Percentiles rank a stretch among this genome's conserved stretches.
phyloP scores from a whole-genome alignment of 2,329 filamentous ascomycete species.

The Aspergillus oerlinghausenensis region DNA sequence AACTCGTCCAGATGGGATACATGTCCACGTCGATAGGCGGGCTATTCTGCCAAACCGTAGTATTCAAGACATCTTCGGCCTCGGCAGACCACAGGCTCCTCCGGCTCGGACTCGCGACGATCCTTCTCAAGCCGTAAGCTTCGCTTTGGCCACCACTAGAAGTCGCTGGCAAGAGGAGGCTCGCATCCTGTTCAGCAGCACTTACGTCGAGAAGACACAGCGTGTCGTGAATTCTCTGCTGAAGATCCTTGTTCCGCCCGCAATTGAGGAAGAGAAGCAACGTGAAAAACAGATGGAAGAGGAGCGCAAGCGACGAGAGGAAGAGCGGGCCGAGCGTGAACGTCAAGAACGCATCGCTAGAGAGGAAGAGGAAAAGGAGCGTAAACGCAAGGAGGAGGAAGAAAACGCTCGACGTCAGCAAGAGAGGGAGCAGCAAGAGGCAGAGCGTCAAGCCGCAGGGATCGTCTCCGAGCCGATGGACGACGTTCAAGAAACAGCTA shows the following conservation, averaged over 20 bases:
- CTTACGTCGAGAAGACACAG: slow-evolving; percentile 63
- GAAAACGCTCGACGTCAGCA: slow-evolving; percentile 58
- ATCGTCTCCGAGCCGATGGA: slow-evolving; percentile 63
- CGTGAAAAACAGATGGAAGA: slow-evolving; percentile 57
- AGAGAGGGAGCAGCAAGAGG: slow-evolving; percentile 61
- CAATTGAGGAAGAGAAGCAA: slow-evolving; percentile 74
- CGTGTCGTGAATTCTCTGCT: slow-evolving; percentile 66
- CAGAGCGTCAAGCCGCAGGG: slow-evolving; percentile 46
- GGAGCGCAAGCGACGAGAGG: slow-evolving; percentile 54
- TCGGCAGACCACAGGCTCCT: slow-evolving; percentile 27
- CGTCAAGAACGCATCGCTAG: slow-evolving; percentile 59
- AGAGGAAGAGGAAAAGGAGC: slow-evolving; percentile 69
- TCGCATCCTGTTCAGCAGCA: slow-evolving; percentile 72
- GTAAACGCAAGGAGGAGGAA: slow-evolving; percentile 62
- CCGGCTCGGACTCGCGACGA: slow-evolving; percentile 42
- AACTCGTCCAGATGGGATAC: slow-evolving; percentile 48
- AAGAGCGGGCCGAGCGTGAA: slow-evolving; percentile 57
- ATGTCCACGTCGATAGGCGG: slow-evolving; percentile 51
- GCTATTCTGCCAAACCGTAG: slow-evolving; percentile 45
- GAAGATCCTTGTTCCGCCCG: slow-evolving; percentile 72
- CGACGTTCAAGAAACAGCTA: slow-evolving; percentile 59
- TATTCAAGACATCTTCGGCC: slow-evolving; percentile 47
- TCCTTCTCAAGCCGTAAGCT: slow-evolving; percentile 67
- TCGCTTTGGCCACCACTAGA: slow-evolving; percentile 66
- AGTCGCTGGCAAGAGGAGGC: slow-evolving; percentile 87